Evolutionary conservation across 441 rosid species (phyloP).

Genomic region (Raphanus hybrid): DNA sequence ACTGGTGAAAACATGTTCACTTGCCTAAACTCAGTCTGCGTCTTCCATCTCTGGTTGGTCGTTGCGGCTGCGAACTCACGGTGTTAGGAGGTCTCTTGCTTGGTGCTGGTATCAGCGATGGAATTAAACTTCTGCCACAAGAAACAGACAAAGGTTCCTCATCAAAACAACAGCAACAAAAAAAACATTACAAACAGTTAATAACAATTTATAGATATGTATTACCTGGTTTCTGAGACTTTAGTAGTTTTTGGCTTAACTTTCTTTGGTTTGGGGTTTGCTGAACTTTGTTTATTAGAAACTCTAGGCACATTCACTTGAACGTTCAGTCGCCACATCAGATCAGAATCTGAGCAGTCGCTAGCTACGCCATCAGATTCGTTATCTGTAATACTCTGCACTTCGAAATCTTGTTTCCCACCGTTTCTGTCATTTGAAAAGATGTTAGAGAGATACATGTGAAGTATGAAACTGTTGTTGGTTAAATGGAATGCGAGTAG

Average conservation of each 20-base stretch:
- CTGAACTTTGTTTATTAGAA: conserved; percentile 48
- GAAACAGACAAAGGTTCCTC: not conserved
- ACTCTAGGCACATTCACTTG: conserved; percentile 59
- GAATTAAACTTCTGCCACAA: conserved; percentile 65
- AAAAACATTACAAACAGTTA: conserved; percentile 5
- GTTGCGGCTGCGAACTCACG: conserved; percentile 39
- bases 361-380: conserved; percentile 62
- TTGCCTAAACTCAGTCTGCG: conserved; percentile 58
- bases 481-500: not conserved
- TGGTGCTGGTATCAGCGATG: conserved; percentile 74
- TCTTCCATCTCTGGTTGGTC: conserved; percentile 50
- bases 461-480: conserved; percentile 36
- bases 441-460: not conserved
- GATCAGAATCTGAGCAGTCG: conserved; percentile 67
- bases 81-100: conserved; percentile 55
- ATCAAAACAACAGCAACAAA: not conserved
- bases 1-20: conserved; percentile 46
- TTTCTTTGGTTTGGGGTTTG: conserved; percentile 62
- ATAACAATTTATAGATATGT: not conserved
- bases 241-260: conserved; percentile 48
- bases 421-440: conserved; percentile 48
- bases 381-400: conserved; percentile 51
- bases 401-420: conserved; percentile 57
- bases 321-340: conserved; percentile 54
- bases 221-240: conserved; percentile 60